Evolutionary conservation across 345 rosid genomes (phyloP).

Genomic region (Noccaea bulbosa): DNA sequence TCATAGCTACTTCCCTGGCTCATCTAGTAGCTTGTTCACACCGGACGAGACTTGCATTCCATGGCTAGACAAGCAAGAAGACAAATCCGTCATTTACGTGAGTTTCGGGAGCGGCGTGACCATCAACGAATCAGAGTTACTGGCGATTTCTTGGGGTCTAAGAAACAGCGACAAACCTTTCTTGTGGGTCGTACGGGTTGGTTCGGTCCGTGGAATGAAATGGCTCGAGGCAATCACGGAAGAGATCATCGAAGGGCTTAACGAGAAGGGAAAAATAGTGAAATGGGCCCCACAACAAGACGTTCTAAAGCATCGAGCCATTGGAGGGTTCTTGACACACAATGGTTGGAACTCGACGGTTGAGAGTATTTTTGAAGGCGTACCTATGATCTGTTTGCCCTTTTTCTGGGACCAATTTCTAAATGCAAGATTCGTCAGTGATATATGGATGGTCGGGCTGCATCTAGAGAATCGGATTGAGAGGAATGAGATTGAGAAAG

Average conservation of each 20-base stretch:
- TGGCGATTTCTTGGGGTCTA: slow-evolving; percentile 57
- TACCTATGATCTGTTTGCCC: too few species aligned
- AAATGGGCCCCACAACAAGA: too few species aligned
- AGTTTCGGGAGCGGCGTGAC: slow-evolving; percentile 53
- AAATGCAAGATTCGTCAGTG: too few species aligned
- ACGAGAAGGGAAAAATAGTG: too few species aligned
- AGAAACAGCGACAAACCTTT: slow-evolving; percentile 48
- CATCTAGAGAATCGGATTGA: too few species aligned
- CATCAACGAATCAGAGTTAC: slow-evolving; percentile 36
- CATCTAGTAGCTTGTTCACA: slow-evolving; percentile 43
- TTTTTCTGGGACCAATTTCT: too few species aligned
- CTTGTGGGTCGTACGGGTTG: slow-evolving; percentile 52
- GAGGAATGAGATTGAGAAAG: too few species aligned
- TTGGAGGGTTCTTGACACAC: too few species aligned
- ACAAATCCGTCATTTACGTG: slow-evolving; percentile 51
- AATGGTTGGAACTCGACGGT: too few species aligned
- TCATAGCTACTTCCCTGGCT: slow-evolving; percentile 31
- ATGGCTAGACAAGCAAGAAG: slow-evolving; percentile 58
- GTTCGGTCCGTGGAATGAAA: not conserved
- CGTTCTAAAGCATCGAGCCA: too few species aligned
- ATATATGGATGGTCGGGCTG: too few species aligned
- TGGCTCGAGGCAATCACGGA: slow-evolving; percentile 5
- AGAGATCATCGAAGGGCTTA: slow-evolving; percentile 30
- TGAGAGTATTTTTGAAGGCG: too few species aligned
- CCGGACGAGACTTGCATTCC: slow-evolving; percentile 47